Conservation (phyloP, 2,329 filamentous ascomycete genomes). For the Trichoderma sp. region DNA sequence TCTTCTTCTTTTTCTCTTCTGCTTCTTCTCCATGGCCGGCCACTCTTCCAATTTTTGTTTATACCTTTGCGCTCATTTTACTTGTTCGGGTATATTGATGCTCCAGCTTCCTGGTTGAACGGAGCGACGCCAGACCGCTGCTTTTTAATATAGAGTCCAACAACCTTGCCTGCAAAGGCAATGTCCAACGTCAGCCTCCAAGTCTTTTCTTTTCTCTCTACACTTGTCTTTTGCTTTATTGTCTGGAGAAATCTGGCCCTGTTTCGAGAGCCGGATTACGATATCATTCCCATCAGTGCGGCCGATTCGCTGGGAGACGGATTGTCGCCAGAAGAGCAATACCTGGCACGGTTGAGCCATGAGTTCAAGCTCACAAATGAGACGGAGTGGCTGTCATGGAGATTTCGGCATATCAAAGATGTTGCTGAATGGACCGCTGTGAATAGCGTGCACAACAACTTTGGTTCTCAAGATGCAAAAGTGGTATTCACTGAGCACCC, state of each 20-base stretch:
- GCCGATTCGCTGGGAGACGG: conserved; percentile 1
- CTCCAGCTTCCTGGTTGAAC: background rate
- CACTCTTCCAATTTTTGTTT: background rate
- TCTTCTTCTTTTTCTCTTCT: background rate
- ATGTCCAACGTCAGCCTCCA: background rate
- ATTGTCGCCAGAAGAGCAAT: conserved; percentile 40
- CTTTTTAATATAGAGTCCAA: background rate
- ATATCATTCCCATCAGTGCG: background rate
- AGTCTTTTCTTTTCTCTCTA: background rate
- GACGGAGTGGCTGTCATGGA: conserved; percentile 43
- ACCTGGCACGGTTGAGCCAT: conserved; percentile 38
- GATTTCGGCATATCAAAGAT: conserved; percentile 39
- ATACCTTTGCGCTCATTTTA: background rate
- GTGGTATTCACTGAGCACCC: conserved; percentile 37
- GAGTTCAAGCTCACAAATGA: conserved; percentile 39
- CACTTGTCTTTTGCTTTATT: background rate
- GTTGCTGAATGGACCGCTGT: conserved; percentile 36
- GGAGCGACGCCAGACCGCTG: background rate
- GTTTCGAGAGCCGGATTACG: background rate
- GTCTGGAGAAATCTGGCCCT: background rate
- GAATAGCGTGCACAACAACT: conserved; percentile 39
- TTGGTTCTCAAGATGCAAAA: conserved; percentile 38
- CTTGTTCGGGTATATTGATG: background rate
- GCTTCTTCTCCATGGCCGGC: background rate
- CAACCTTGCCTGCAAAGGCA: conserved; percentile 28